These are phyloP conservation scores for Tricholoma sp. DNA, from an alignment of 768 basidiomycete species.

Conservation along the genomic window DNA sequence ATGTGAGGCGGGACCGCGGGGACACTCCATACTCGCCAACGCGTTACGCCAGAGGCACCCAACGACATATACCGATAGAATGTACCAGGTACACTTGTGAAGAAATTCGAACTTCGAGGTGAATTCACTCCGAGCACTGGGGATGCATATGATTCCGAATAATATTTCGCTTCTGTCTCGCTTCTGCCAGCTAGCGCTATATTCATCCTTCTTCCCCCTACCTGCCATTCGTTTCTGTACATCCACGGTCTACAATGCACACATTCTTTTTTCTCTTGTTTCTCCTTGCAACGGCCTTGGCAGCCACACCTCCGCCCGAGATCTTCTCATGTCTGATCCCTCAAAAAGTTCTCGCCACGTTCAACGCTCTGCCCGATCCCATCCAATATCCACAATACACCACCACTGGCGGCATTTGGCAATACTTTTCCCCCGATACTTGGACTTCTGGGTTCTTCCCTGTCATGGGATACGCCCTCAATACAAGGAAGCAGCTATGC, in stretches of 20 bases:
- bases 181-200: too few species aligned
- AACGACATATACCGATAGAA: too few species aligned
- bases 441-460: conserved; percentile 74
- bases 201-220: too few species aligned
- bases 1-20: too few species aligned
- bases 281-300: conserved; percentile 13
- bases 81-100: too few species aligned
- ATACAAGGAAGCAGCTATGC: conserved; percentile 48
- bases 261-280: conserved; percentile 11
- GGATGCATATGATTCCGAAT: too few species aligned
- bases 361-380: conserved; percentile 37
- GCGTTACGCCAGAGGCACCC: too few species aligned
- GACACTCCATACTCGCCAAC: too few species aligned
- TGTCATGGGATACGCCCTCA: conserved; percentile 52
- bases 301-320: conserved; percentile 32
- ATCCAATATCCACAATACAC: conserved; percentile 43
- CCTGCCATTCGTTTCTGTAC: too few species aligned
- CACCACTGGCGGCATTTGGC: conserved; percentile 42
- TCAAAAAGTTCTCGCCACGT: conserved; percentile 54
- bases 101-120: too few species aligned
- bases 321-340: conserved; percentile 58
- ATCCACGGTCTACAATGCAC: not conserved
- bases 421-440: conserved; percentile 46
- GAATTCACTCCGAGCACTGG: too few species aligned
- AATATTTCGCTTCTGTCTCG: too few species aligned